These are phyloP conservation scores for Cardiospermum halicacabum DNA, from an alignment of 345 rosid genomes.

Conservation along the genomic window DNA sequence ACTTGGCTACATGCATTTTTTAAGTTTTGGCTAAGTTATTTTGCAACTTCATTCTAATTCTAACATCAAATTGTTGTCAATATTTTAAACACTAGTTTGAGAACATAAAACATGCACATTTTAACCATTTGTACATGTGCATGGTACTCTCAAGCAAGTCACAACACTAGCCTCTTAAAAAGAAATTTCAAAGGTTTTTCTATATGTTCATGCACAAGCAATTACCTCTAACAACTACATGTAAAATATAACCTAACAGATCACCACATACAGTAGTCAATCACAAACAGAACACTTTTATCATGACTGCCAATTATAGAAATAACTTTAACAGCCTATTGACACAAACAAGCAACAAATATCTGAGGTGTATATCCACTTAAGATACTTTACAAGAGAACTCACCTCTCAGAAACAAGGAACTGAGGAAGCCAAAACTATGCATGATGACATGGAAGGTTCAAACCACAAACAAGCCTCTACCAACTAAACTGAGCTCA, in stretches of 20 bases:
- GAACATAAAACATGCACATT: not conserved
- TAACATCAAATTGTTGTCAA: not conserved
- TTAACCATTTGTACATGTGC: not conserved
- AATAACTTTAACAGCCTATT: not conserved
- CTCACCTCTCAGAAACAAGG: not conserved
- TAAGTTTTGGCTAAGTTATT: not conserved
- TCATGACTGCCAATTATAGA: not conserved
- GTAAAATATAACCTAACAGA: not conserved
- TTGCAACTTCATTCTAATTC: slow-evolving; percentile 1
- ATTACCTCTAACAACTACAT: not conserved
- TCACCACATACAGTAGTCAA: not conserved
- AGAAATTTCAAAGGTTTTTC: not conserved
- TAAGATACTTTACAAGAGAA: not conserved
- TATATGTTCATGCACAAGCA: not conserved
- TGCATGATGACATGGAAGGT: not conserved
- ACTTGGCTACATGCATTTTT: not conserved
- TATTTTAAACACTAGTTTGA: not conserved
- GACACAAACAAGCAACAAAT: not conserved
- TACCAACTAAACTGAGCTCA: not conserved
- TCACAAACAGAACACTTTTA: not conserved
- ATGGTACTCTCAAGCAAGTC: not conserved
- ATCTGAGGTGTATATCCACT: not conserved
- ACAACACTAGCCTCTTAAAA: not conserved
- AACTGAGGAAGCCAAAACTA: not conserved
- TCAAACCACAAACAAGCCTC: not conserved